These are phyloP conservation scores for Xylaria sp. DNA, from an alignment of 2,329 filamentous ascomycete species.

Conservation along the genomic window DNA sequence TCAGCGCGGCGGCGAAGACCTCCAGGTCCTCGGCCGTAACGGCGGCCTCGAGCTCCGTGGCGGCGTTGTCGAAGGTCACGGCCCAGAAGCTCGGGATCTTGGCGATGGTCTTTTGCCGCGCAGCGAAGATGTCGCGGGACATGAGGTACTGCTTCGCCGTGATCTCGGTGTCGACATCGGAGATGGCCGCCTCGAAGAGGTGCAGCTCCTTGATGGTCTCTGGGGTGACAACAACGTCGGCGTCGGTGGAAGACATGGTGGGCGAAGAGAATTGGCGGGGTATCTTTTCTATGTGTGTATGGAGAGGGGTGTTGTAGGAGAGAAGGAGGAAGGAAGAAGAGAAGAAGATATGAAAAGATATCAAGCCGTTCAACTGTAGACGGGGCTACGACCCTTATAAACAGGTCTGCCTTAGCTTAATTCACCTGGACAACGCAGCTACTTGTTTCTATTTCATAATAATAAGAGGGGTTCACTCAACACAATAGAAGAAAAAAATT, in stretches of 20 bases:
- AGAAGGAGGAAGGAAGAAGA: background rate
- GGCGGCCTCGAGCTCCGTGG: constrained; percentile 70
- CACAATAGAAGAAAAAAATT: constrained; percentile 25
- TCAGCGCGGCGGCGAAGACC: constrained; percentile 67
- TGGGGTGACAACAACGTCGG: constrained; percentile 47
- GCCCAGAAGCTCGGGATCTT: constrained; percentile 75
- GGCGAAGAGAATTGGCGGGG: constrained; percentile 41
- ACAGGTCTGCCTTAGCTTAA: constrained; percentile 6
- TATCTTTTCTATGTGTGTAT: constrained; percentile 3
- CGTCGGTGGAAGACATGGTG: constrained; percentile 44
- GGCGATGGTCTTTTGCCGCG: constrained; percentile 67
- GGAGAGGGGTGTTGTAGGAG: background rate
- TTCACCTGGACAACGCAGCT: constrained; percentile 38
- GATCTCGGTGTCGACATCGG: constrained; percentile 50
- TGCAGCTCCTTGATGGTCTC: constrained; percentile 51
- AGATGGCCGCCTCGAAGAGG: constrained; percentile 48
- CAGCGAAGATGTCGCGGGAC: constrained; percentile 59
- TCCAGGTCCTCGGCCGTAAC: constrained; percentile 69
- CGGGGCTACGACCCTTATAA: constrained; percentile 32
- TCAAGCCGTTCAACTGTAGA: constrained; percentile 9
- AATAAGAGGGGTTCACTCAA: constrained; percentile 31
- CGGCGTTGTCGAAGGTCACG: constrained; percentile 70
- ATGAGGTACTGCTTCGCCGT: constrained; percentile 50
- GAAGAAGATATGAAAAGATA: constrained; percentile 21
- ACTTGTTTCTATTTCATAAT: constrained; percentile 34